Evolutionary conservation across 768 basidiomycete species (phyloP).

Genomic region (Phylloporus sp.): DNA sequence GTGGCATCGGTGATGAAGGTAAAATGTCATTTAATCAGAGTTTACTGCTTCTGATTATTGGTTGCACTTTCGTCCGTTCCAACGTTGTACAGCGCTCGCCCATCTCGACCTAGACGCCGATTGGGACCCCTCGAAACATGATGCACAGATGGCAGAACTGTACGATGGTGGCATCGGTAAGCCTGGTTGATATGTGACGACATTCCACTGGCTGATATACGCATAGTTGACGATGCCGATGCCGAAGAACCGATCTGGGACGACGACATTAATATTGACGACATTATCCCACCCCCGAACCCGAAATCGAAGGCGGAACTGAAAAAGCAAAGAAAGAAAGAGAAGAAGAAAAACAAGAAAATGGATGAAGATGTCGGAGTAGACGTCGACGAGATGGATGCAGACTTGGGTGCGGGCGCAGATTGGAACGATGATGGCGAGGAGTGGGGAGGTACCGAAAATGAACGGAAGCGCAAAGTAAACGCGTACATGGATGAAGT

Average conservation of each 20-base stretch:
- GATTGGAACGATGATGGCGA: slow-evolving; percentile 41
- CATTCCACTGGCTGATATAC: neutral
- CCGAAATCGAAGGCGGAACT: slow-evolving; percentile 24
- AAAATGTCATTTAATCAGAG: neutral
- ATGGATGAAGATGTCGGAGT: slow-evolving; percentile 44
- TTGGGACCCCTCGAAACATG: slow-evolving; percentile 86
- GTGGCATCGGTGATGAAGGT: slow-evolving; percentile 26
- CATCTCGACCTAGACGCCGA: slow-evolving; percentile 86
- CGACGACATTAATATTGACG: slow-evolving; percentile 80
- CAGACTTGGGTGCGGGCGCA: slow-evolving; percentile 51
- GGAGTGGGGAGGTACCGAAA: slow-evolving; percentile 87
- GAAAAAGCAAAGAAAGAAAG: slow-evolving; percentile 45
- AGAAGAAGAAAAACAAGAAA: slow-evolving; percentile 37
- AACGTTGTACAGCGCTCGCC: slow-evolving; percentile 43
- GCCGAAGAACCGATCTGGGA: slow-evolving; percentile 84
- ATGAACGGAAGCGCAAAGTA: slow-evolving; percentile 77
- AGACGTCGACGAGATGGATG: slow-evolving; percentile 46
- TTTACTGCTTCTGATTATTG: neutral
- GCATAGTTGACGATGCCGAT: slow-evolving; percentile 30
- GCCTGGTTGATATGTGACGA: neutral
- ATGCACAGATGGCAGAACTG: slow-evolving; percentile 72
- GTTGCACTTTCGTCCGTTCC: neutral
- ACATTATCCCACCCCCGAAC: slow-evolving; percentile 43
- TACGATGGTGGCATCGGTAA: slow-evolving; percentile 48
- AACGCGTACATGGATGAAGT: slow-evolving; percentile 91